Evolutionary conservation across 305 asterid species (phyloP).

Genomic region (Fraxinus platypoda): DNA sequence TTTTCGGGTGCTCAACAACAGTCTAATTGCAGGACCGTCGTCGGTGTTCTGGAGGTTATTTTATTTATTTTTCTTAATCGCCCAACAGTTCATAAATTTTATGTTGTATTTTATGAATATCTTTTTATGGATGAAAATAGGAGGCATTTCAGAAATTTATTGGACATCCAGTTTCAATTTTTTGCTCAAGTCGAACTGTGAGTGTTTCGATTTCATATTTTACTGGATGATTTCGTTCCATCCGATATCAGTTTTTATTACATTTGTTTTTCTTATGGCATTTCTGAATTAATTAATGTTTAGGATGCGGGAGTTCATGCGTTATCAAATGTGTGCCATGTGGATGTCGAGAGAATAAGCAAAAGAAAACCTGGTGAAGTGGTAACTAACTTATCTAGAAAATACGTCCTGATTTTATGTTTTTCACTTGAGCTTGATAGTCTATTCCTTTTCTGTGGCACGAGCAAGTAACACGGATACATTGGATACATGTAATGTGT

Average conservation of each 20-base stretch:
- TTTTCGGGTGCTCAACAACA: conserved; percentile 90
- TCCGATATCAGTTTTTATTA: not conserved
- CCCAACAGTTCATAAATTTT: not conserved
- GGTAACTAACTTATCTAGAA: conserved; percentile 37
- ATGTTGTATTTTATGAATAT: not conserved
- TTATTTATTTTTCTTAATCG: not conserved
- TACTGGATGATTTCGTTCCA: not conserved
- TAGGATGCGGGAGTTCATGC: conserved; percentile 98
- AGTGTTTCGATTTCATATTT: conserved; percentile 27
- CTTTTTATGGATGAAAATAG: conserved; percentile 29
- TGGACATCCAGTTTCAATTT: conserved; percentile 78
- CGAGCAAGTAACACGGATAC: not conserved
- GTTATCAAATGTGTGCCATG: conserved; percentile 89
- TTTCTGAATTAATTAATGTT: not conserved
- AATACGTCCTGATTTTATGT: not conserved
- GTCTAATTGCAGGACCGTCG: conserved; percentile 65
- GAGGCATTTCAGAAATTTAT: conserved; percentile 72
- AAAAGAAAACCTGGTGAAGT: conserved; percentile 91
- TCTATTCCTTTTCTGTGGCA: not conserved
- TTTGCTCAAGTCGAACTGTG: conserved; percentile 93
- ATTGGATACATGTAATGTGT: not conserved
- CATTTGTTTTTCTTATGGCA: not conserved
- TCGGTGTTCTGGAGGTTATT: conserved; percentile 72
- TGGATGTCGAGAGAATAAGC: conserved; percentile 91
- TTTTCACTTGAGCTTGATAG: conserved; percentile 6